Percentiles rank a stretch among this genome's conserved stretches.
Conservation (phyloP, 495 filamentous ascomycete genomes). For the Umbilicaria muhlenbergii region DNA sequence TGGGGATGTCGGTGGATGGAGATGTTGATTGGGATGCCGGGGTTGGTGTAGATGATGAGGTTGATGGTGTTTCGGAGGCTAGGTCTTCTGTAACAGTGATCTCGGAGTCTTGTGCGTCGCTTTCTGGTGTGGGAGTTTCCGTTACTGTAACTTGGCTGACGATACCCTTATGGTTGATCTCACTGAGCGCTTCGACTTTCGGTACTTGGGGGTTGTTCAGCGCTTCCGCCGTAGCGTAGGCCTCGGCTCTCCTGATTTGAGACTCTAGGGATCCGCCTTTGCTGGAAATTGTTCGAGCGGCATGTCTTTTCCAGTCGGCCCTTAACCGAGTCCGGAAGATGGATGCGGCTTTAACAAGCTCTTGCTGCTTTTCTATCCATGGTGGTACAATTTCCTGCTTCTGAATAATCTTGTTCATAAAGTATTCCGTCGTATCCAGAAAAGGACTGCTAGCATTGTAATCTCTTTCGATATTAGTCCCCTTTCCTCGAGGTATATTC, state of each 20-base stretch:
- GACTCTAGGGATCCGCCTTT: constrained; percentile 61
- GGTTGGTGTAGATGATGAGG: not conserved
- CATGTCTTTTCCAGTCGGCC: constrained; percentile 78
- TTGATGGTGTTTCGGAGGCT: not conserved
- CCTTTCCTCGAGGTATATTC: constrained; percentile 69
- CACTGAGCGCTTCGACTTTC: constrained; percentile 32
- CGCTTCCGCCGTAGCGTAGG: constrained; percentile 60
- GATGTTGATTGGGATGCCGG: not conserved
- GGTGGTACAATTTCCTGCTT: constrained; percentile 54
- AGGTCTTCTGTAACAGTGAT: constrained; percentile 11
- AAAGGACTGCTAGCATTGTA: constrained; percentile 75
- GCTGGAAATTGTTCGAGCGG: constrained; percentile 63
- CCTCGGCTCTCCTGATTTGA: constrained; percentile 56
- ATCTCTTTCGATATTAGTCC: constrained; percentile 51
- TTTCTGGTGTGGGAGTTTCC: constrained; percentile 10
- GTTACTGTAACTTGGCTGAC: constrained; percentile 29
- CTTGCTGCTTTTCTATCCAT: constrained; percentile 94
- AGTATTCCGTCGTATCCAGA: constrained; percentile 91
- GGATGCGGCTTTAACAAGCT: constrained; percentile 51
- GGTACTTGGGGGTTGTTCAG: constrained; percentile 24
- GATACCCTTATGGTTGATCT: constrained; percentile 21
- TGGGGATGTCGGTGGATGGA: not conserved
- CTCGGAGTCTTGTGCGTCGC: not conserved
- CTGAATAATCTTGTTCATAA: constrained; percentile 98
- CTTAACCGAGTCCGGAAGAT: constrained; percentile 61